Base-by-base conservation (phyloP, 2,329 filamentous ascomycete species). In the Nemania abortiva region DNA sequence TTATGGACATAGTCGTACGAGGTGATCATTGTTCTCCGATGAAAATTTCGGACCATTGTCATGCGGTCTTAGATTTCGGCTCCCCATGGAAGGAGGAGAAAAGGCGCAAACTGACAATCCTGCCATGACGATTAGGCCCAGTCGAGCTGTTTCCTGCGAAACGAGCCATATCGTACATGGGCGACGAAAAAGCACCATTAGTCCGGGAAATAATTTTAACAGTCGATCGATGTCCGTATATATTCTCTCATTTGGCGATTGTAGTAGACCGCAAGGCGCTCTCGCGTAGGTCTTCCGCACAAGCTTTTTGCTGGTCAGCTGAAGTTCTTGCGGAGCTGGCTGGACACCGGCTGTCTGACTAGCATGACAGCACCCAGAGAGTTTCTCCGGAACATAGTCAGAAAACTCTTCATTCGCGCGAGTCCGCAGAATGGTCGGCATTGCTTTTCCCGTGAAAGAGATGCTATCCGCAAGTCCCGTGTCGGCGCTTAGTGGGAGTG, bases 401-500 rank as follows among this genome's bases (percentile, higher is more conserved):
- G 13, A 22, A 52, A 49, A 18, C 45, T 42, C 42, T 20, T 6
- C 18, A 3, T 34, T 55, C n/a, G 27, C 18, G n/a, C 22, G 7
- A 31, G 20, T 27, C 20, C 20, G 22, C 4, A n/a, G 22, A 18
- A 39, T 2, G 13, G 15, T 20, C 20, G 34, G 27, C 31, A 13
- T 22, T 52, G 2, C 20, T 52, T 61, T 31, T 2, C 34, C 2
- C 1, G 31, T 1, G 18, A 39, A 1, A 22, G 3, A 6, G 10
- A 22, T 7, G 13, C 53, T 24, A 13, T 5, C 31, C 27, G 11
- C 52, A 29, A 53, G 42, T 31, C 37, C 42, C 37, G 24, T 34
- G 24, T 39, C 27, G 58, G 39, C 53, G 66, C 59, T 65, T 31
- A 15, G 34, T 50, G 54, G 11, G 42, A 55, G 47, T 50, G 34